Base-by-base conservation (phyloP, 768 basidiomycete species). In the Lentinula aciculospora region DNA sequence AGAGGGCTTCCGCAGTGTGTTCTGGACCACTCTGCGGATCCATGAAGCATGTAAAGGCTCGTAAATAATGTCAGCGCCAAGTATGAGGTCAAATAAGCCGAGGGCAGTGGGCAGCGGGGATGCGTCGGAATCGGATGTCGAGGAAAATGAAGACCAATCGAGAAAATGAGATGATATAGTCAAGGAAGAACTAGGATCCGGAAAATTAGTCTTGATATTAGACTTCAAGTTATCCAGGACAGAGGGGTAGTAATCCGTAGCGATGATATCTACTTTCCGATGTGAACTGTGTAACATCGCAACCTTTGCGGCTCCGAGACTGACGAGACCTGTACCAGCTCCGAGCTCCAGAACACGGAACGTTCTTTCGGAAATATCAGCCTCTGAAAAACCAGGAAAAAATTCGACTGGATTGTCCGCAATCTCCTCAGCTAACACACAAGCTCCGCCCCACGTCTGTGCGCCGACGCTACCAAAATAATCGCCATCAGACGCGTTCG, bases 381-480 rank as follows among this genome's bases (percentile, higher is more conserved):
- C 25, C 29, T 28, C 15, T 7, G 27, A 25, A 39, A 15, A 3
- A n/a, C 37, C 25, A 4, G 53, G 36, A 2, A 83, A 65, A 64
- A 87, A 91, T 27, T 61, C 61, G 2, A 61, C 65, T 0, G 91
- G 88, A 29, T 75, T 66, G 28, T 84, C 77, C 2, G 80, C 80
- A 39, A 94, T 81, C 71, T 84, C 79, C 66, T 91, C 87, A 0
- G 91, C 82, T 56, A 95, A 76, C 6, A 94, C 81, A 62, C 87
- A 92, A 3, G 90, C 87, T 9, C 87, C 83, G 3, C 91, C 92
- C 93, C 92, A 95, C 0, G 92, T 94, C 71, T 94, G 92, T 27
- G 90, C 85, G 1, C 92, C 92, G 17, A 92, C 83, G 56, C 84
- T 88, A 12, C 74, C 71, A 61, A 83, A 86, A 62, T 90, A 86